Evolutionary conservation across 2,329 filamentous ascomycete species (phyloP).

Genomic region (Fusarium tupiense): DNA sequence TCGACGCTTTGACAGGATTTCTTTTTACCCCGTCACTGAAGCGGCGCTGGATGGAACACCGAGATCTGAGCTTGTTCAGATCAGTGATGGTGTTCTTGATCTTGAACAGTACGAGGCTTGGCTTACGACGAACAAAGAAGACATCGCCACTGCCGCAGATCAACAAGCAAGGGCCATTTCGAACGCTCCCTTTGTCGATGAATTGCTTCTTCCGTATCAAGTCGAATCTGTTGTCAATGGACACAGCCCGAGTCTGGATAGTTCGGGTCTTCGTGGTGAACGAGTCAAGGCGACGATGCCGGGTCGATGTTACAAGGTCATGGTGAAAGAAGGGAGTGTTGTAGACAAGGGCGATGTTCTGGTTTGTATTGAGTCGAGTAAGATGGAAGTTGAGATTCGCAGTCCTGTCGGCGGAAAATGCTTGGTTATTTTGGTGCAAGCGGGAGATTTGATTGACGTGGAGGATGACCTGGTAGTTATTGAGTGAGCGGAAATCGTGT

Average conservation of each 20-base stretch:
- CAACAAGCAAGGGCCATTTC: constrained; percentile 42
- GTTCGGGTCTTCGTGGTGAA: constrained; percentile 31
- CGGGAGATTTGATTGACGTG: constrained; percentile 45
- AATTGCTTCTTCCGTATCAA: constrained; percentile 42
- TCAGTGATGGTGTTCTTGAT: constrained; percentile 44
- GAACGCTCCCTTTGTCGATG: constrained; percentile 43
- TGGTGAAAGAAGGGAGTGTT: constrained; percentile 38
- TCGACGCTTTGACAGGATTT: constrained; percentile 48
- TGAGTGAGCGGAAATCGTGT: neutral
- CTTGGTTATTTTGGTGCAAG: constrained; percentile 37
- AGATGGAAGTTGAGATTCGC: constrained; percentile 51
- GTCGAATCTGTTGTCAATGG: constrained; percentile 7
- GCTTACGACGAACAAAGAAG: constrained; percentile 43
- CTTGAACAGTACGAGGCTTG: constrained; percentile 47
- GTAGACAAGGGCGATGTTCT: constrained; percentile 45
- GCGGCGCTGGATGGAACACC: constrained; percentile 39
- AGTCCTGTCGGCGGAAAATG: constrained; percentile 43
- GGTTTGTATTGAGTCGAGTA: constrained; percentile 50
- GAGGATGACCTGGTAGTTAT: constrained; percentile 44
- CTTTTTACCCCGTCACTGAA: constrained; percentile 46
- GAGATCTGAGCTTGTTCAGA: constrained; percentile 37
- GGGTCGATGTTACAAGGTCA: constrained; percentile 48
- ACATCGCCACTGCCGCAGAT: constrained; percentile 34
- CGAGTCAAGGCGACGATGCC: constrained; percentile 47
- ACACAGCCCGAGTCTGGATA: neutral